Conservation (phyloP, 257 asterid species). For the Scutellaria baicalensis region DNA sequence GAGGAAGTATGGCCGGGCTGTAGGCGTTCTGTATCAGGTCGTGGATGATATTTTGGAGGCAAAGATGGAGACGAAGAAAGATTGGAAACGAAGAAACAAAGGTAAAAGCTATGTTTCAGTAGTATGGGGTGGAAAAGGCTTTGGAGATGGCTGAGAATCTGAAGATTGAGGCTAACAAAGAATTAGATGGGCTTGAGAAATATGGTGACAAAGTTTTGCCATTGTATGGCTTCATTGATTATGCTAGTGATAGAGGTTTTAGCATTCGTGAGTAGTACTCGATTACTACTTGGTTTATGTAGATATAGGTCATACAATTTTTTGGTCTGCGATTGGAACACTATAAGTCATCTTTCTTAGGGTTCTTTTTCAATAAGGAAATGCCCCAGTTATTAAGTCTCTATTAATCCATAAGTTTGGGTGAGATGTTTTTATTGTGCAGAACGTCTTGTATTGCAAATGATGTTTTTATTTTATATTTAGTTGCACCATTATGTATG, state of each 20-base stretch:
- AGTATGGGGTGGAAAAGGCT: conserved; percentile 77
- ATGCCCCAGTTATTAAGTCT: too few relatives aligned
- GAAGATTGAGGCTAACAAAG: conserved; percentile 56
- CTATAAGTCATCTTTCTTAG: too few relatives aligned
- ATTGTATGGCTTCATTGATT: conserved; percentile 68
- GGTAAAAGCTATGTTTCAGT: conserved; percentile 57
- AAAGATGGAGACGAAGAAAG: conserved; percentile 13
- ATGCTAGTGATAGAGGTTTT: conserved; percentile 68
- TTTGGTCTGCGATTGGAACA: too few relatives aligned
- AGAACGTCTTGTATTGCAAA: too few relatives aligned
- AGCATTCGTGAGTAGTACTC: background rate
- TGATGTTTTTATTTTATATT: too few relatives aligned
- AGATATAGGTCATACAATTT: too few relatives aligned
- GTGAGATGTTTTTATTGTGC: too few relatives aligned
- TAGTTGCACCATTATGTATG: too few relatives aligned
- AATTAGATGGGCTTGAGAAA: conserved; percentile 47
- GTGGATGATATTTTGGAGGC: conserved; percentile 56
- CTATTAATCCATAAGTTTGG: too few relatives aligned
- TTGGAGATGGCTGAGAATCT: conserved; percentile 66
- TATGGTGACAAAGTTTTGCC: conserved; percentile 72
- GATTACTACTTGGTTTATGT: too few relatives aligned
- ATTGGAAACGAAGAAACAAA: conserved; percentile 24
- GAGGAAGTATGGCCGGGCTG: conserved; percentile 45
- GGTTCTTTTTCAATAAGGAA: too few relatives aligned
- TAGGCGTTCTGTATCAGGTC: conserved; percentile 46